These are phyloP conservation scores for Eragrostis nindensis DNA, from an alignment of 176 grass and related monocot genomes.

Conservation along the genomic window DNA sequence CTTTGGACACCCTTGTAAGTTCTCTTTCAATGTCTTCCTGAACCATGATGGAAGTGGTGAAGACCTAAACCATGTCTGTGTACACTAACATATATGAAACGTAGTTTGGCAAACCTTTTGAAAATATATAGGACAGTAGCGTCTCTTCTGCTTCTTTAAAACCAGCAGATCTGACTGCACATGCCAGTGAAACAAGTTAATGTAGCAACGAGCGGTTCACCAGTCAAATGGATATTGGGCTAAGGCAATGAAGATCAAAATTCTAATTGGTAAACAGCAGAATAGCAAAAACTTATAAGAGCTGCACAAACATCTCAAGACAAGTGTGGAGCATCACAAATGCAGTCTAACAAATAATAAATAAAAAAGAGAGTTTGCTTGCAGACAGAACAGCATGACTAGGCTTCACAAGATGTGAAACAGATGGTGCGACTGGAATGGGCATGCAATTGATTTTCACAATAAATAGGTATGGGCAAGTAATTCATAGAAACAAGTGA, in stretches of 20 bases:
- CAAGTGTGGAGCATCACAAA: background rate
- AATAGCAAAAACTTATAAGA: background rate
- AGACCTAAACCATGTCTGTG: constrained; percentile 3
- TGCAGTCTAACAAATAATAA: background rate
- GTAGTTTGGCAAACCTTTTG: constrained; percentile 63
- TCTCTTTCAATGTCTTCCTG: constrained; percentile 99
- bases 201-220: background rate
- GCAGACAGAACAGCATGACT: constrained; percentile 4
- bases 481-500: constrained; percentile 24
- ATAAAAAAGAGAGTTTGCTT: background rate
- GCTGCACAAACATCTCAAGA: constrained; percentile 14
- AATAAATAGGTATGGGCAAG: constrained; percentile 34
- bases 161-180: constrained; percentile 91
- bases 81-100: constrained; percentile 17
- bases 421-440: background rate
- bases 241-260: constrained; percentile 21
- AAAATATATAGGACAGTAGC: constrained; percentile 96
- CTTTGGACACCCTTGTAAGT: constrained; percentile 58
- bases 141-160: constrained; percentile 91
- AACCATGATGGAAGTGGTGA: constrained; percentile 17
- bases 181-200: constrained; percentile 38
- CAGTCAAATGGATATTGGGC: constrained; percentile 7
- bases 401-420: constrained; percentile 33
- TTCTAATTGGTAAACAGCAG: background rate
- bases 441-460: constrained; percentile 8